A percentile compares a stretch with the other conserved stretches of the same genome.
phyloP scores from a whole-genome alignment of 345 rosid genomes.

The Citrus sp. region DNA sequence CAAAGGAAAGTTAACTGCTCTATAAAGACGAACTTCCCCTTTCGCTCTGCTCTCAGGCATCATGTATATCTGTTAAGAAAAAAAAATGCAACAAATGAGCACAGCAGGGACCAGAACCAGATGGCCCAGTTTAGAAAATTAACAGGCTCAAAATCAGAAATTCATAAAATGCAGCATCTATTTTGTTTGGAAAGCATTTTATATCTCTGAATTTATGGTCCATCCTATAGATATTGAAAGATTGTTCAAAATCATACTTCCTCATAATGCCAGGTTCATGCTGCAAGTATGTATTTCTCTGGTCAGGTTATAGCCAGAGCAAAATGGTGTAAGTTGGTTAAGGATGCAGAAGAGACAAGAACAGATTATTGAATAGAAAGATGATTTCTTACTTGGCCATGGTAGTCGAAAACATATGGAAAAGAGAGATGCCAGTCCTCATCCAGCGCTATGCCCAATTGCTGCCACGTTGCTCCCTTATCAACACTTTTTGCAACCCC shows the following conservation, averaged over 20 bases:
- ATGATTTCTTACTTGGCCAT: conserved; percentile 57
- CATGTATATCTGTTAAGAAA: conserved; percentile 71
- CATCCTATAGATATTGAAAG: background rate
- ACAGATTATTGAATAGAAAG: background rate
- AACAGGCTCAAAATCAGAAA: background rate
- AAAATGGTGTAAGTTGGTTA: background rate
- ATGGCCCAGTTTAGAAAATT: background rate
- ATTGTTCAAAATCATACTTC: background rate
- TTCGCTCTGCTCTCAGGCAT: conserved; percentile 77
- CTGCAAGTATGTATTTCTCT: background rate
- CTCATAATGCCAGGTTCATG: background rate
- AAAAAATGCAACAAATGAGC: conserved; percentile 7
- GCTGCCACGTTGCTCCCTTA: conserved; percentile 90
- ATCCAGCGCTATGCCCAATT: conserved; percentile 83
- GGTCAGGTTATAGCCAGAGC: background rate
- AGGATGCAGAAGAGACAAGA: background rate
- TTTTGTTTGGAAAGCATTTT: background rate
- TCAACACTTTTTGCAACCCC: conserved; percentile 82
- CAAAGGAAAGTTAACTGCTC: conserved; percentile 74
- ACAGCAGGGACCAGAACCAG: background rate
- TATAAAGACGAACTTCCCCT: conserved; percentile 79
- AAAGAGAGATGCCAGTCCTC: conserved; percentile 96
- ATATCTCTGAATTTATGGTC: background rate
- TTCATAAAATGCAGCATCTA: background rate
- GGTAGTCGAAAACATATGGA: conserved; percentile 78